phyloP scores from a whole-genome alignment of 2,329 filamentous ascomycete species.

The Orbilia ellipsospora region DNA sequence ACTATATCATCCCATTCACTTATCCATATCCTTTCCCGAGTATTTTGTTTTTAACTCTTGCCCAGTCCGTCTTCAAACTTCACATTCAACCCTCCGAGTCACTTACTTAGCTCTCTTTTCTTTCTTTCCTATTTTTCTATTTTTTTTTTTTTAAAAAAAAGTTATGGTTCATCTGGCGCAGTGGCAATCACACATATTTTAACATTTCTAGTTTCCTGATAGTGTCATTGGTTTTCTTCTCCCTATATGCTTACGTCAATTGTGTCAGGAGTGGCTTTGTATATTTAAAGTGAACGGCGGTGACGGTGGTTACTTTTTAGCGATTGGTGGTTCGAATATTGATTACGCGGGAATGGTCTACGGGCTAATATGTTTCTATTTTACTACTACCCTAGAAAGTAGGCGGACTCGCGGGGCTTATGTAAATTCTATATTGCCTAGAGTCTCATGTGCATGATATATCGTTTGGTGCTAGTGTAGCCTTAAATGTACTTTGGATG shows the following conservation, averaged over 20 bases:
- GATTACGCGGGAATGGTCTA: no score
- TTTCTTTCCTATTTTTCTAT: neutral
- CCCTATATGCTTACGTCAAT: neutral
- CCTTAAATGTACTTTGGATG: no score
- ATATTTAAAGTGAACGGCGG: neutral
- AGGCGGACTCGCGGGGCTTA: no score
- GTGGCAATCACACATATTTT: conserved; percentile 20
- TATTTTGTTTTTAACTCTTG: no score
- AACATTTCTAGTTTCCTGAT: conserved; percentile 1
- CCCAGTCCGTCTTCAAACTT: neutral
- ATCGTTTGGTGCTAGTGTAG: no score
- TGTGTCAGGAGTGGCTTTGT: neutral
- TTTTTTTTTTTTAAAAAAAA: conserved; percentile 32
- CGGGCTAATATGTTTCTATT: no score
- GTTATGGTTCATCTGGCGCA: conserved; percentile 35
- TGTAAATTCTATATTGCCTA: no score
- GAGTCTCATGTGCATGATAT: no score
- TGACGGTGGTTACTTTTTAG: neutral
- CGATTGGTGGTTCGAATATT: no score
- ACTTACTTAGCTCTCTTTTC: neutral
- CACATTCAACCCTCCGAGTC: neutral
- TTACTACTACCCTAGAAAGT: no score
- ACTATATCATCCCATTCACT: neutral
- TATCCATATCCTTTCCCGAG: neutral
- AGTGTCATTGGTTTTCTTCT: neutral